Evolutionary conservation across 371 early-diverging fungal species (phyloP).

Genomic region (Phascolomyces articulosus): DNA sequence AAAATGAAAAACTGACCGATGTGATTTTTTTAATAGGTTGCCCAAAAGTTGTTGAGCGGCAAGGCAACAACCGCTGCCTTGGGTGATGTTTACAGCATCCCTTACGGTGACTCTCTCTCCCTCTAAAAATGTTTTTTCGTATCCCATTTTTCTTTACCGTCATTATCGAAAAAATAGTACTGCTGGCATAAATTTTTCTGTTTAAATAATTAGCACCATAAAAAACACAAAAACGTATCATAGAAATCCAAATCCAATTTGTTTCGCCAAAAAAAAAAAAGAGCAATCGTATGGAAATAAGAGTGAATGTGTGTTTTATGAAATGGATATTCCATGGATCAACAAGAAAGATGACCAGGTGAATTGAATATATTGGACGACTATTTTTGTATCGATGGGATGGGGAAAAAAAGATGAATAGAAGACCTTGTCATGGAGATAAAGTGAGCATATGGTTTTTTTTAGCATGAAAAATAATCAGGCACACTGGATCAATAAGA

Average conservation of each 20-base stretch:
- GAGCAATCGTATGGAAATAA: too few species aligned
- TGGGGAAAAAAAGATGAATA: too few species aligned
- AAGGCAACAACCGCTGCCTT: constrained; percentile 84
- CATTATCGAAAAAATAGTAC: constrained; percentile 1
- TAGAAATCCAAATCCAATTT: neutral
- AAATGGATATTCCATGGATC: too few species aligned
- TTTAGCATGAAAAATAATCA: too few species aligned
- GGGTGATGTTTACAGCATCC: constrained; percentile 78
- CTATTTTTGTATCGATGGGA: too few species aligned
- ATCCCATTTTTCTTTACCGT: neutral
- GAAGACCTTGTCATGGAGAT: too few species aligned
- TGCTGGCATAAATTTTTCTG: constrained; percentile 5
- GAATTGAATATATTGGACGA: too few species aligned
- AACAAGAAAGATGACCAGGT: too few species aligned
- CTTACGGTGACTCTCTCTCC: constrained; percentile 85
- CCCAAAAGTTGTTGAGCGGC: constrained; percentile 67
- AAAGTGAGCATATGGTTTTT: too few species aligned
- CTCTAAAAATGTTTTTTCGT: constrained; percentile 35
- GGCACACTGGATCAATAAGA: too few species aligned
- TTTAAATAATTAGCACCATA: constrained; percentile 2
- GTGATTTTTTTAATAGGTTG: constrained; percentile 44
- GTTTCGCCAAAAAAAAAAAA: too few species aligned
- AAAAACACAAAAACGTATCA: neutral
- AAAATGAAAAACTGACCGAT: neutral
- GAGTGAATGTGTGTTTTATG: too few species aligned